A percentile compares a stretch with the other conserved stretches of the same genome.
phyloP scores from a whole-genome alignment of 2,329 filamentous ascomycete species.

The Aplosporella prunicola region DNA sequence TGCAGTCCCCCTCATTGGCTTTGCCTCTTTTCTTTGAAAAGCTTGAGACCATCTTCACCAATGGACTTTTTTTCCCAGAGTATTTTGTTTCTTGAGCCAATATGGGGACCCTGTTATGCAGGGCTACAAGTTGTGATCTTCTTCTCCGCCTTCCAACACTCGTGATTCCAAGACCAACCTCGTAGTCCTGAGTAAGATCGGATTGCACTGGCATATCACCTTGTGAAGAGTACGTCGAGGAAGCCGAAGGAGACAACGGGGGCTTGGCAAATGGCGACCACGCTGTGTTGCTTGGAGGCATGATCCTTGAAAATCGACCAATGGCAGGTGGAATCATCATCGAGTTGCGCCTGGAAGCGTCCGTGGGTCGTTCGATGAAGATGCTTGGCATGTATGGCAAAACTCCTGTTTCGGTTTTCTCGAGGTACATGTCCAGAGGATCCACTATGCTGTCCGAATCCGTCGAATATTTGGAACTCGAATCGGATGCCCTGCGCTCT shows the following conservation, averaged over 20 bases:
- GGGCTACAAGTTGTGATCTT: not conserved
- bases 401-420: not conserved
- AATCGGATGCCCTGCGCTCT: not conserved
- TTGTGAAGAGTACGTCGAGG: not conserved
- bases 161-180: not conserved
- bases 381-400: conserved; percentile 7
- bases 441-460: conserved; percentile 1
- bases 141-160: not conserved
- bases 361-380: conserved; percentile 6
- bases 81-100: too few species aligned
- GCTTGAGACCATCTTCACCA: too few species aligned
- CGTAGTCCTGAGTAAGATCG: not conserved
- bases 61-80: too few species aligned
- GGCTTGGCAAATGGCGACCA: too few species aligned
- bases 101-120: too few species aligned
- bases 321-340: conserved; percentile 5
- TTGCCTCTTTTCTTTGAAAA: not conserved
- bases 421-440: conserved; percentile 4
- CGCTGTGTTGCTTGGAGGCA: too few species aligned
- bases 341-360: conserved; percentile 8
- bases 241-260: not conserved
- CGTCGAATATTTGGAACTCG: conserved; percentile 4
- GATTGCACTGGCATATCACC: not conserved
- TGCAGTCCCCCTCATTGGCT: not conserved
- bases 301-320: not conserved